phyloP scores from a whole-genome alignment of 768 basidiomycete genomes.

The Dacryopinax primogenitus region DNA sequence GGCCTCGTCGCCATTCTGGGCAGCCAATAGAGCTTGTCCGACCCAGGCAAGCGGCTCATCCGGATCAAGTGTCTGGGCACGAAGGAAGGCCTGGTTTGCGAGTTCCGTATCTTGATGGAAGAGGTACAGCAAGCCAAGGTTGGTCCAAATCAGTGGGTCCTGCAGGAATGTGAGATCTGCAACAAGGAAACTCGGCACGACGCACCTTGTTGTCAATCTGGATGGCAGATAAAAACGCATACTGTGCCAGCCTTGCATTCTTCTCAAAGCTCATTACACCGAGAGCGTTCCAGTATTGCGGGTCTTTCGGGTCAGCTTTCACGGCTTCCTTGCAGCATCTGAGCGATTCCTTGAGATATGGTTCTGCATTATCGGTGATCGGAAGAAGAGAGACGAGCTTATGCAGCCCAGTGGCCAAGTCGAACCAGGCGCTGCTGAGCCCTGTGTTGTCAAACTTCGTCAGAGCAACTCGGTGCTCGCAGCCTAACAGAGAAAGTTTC shows the following conservation, averaged over 20 bases:
- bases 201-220: slow-evolving; percentile 73
- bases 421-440: slow-evolving; percentile 54
- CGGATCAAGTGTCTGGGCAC: slow-evolving; percentile 83
- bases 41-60: slow-evolving; percentile 84
- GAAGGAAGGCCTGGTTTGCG: slow-evolving; percentile 72
- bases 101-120: slow-evolving; percentile 65
- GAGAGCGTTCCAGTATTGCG: slow-evolving; percentile 68
- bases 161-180: slow-evolving; percentile 25
- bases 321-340: slow-evolving; percentile 58
- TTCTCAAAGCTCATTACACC: slow-evolving; percentile 56
- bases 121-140: slow-evolving; percentile 77
- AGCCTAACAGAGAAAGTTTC: slow-evolving; percentile 45
- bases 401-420: slow-evolving; percentile 54
- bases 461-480: slow-evolving; percentile 48
- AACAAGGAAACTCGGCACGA: slow-evolving; percentile 6
- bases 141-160: slow-evolving; percentile 71
- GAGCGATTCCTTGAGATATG: slow-evolving; percentile 34
- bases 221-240: slow-evolving; percentile 79
- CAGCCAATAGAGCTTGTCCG: slow-evolving; percentile 44
- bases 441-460: slow-evolving; percentile 39
- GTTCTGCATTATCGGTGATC: slow-evolving; percentile 25
- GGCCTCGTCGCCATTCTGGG: slow-evolving; percentile 29
- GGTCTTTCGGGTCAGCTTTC: slow-evolving; percentile 55
- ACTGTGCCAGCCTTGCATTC: slow-evolving; percentile 67
- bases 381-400: slow-evolving; percentile 32